phyloP scores from a whole-genome alignment of 2,329 filamentous ascomycete genomes.

The Bipolaris bicolor region DNA sequence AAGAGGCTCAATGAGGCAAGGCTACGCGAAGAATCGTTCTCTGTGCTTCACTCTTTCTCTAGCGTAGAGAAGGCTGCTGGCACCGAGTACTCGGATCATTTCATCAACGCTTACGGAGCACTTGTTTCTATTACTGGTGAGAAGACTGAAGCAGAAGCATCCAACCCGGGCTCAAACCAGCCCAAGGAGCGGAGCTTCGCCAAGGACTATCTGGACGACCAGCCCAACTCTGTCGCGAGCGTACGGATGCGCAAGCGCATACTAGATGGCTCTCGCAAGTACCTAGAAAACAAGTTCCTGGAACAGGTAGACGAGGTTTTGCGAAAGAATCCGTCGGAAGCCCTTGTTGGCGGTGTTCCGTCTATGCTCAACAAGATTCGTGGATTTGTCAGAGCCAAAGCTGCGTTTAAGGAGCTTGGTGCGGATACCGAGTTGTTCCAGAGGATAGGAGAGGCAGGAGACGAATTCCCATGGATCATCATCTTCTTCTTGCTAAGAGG shows the following conservation, averaged over 20 bases:
- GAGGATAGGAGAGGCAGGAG: constrained; percentile 64
- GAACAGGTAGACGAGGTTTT: constrained; percentile 78
- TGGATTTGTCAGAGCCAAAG: constrained; percentile 84
- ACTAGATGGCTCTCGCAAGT: constrained; percentile 76
- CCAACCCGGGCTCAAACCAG: constrained; percentile 63
- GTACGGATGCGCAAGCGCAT: constrained; percentile 78
- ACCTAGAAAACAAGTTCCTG: constrained; percentile 82
- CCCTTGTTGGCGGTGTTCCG: constrained; percentile 86
- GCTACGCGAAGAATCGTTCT: constrained; percentile 69
- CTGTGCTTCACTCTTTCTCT: constrained; percentile 76
- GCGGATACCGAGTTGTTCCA: constrained; percentile 82
- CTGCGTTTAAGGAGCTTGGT: constrained; percentile 80
- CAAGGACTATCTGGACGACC: constrained; percentile 76
- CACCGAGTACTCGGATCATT: constrained; percentile 74
- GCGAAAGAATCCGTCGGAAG: constrained; percentile 83
- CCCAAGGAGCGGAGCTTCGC: constrained; percentile 79
- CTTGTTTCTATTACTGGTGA: constrained; percentile 81
- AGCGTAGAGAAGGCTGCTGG: constrained; percentile 73
- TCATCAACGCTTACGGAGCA: constrained; percentile 82
- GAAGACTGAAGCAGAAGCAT: constrained; percentile 59
- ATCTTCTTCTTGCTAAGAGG: constrained; percentile 90
- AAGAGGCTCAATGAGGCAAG: constrained; percentile 78
- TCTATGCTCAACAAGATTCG: constrained; percentile 89
- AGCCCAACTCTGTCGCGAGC: constrained; percentile 66
- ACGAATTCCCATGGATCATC: constrained; percentile 91